These are phyloP conservation scores for Chlorella sp. DNA, from an alignment of 139 green algal genomes.

Conservation along the genomic window DNA sequence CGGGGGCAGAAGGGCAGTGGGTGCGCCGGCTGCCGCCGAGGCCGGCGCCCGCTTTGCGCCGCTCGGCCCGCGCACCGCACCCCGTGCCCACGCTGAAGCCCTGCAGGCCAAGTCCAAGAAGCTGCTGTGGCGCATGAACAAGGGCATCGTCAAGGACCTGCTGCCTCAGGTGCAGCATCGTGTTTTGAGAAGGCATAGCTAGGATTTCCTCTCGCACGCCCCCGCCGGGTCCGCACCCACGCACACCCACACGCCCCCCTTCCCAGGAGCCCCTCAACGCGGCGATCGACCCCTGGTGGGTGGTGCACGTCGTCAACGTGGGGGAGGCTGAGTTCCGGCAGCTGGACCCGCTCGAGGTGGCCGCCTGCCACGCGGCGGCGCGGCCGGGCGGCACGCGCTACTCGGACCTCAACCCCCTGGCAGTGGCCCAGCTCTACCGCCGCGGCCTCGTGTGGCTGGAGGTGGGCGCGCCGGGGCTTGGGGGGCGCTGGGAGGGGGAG, in stretches of 20 bases:
- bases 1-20: too few relatives aligned
- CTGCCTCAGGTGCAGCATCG: conserved; percentile 56
- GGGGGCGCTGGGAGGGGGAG: too few relatives aligned
- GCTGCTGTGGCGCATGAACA: conserved; percentile 88
- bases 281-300: conserved; percentile 82
- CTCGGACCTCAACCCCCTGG: conserved; percentile 7
- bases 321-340: conserved; percentile 75
- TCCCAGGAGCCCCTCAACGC: conserved; percentile 49
- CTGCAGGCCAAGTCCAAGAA: conserved; percentile 62
- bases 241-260: too few relatives aligned
- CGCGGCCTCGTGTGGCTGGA: conserved; percentile 86
- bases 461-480: too few relatives aligned
- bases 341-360: conserved; percentile 75
- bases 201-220: too few relatives aligned
- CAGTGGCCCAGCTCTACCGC: conserved; percentile 63
- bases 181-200: conserved; percentile 1
- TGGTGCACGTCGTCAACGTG: conserved; percentile 78
- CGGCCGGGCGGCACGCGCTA: conserved; percentile 24
- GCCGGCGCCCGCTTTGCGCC: too few relatives aligned
- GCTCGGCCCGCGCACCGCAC: not conserved
- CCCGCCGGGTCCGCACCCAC: too few relatives aligned
- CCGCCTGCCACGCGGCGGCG: conserved; percentile 38
- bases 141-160: conserved; percentile 73
- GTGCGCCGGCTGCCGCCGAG: too few relatives aligned
- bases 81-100: too few relatives aligned